Base-by-base conservation (phyloP, 495 filamentous ascomycete genomes). In the Amniculicola lignicola region DNA sequence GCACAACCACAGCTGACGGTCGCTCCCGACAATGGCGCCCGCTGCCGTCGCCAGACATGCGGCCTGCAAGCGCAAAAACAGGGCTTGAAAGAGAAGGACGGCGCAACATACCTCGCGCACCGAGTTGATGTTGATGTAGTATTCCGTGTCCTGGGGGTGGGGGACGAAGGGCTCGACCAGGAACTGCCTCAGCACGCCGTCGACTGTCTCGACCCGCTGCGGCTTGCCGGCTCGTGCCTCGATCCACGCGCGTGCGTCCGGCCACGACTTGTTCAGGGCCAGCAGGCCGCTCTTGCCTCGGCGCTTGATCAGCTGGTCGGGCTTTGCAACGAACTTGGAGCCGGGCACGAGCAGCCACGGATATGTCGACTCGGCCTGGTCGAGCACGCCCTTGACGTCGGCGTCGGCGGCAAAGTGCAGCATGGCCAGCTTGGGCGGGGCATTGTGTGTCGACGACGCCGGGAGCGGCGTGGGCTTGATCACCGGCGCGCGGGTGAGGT, bases 301-400 rank as follows among this genome's bases (percentile, higher is more conserved):
- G 69, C 93, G 79, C 86, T 99, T 99, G 80, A 99, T 97, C 74
- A 97, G 82, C 78, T 97, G 94, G 80, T 99, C 93, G 63, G 93
- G 93, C 83, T 99, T 99, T 38, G 94, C 94, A 63, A 99, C 93
- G 73, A 99, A 97, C 77, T 86, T 92, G 69, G 92, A 77, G 54
- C 83, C 90, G 49, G 77, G 67, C 58, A 78, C 75, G 45, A 96
- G 80, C 64, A 99, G 80, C 90, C 91, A 99, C 55, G 93, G 93
- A 79, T 90, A 97, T 68, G 84, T 90, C 71, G 84, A 74, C 79
- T 99, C 93, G 56, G 93, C 94, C 79, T 91, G 88, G 79, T 96
- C 83, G 61, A 97, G 89, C 64, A 99, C 83, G 68, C 81, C 87
- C 65, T 84, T 81, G 67, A 91, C 81, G 57, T 86, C 78, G 60